These are phyloP conservation scores for Komagataella kurtzmanii DNA, from an alignment of 805 yeast genomes.

Conservation along the genomic window DNA sequence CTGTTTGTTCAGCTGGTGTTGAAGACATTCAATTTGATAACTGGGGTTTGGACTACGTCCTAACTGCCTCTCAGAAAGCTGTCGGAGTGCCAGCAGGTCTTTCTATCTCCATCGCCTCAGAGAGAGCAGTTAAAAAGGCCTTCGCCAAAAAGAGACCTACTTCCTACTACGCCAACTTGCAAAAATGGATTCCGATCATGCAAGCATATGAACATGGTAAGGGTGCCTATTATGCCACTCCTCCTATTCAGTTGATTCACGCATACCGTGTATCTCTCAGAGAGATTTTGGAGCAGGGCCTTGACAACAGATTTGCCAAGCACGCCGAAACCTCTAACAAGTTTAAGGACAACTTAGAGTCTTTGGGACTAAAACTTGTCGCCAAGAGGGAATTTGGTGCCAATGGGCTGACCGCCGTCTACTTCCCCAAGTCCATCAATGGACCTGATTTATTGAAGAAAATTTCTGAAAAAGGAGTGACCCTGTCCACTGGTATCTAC, in stretches of 20 bases:
- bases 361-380: slow-evolving; percentile 57
- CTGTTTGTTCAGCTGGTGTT: slow-evolving; percentile 89
- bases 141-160: slow-evolving; percentile 31
- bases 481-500: slow-evolving; percentile 85
- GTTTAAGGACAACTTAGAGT: slow-evolving; percentile 46
- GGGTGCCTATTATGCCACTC: slow-evolving; percentile 89
- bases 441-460: slow-evolving; percentile 53
- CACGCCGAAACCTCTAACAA: slow-evolving; percentile 50
- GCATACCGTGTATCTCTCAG: slow-evolving; percentile 67
- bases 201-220: slow-evolving; percentile 69
- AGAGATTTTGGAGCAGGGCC: slow-evolving; percentile 43
- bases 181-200: slow-evolving; percentile 85
- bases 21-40: slow-evolving; percentile 75
- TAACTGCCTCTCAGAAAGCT: slow-evolving; percentile 94
- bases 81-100: slow-evolving; percentile 91
- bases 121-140: slow-evolving; percentile 58
- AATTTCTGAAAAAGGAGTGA: slow-evolving; percentile 51
- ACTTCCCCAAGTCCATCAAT: slow-evolving; percentile 62
- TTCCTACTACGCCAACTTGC: slow-evolving; percentile 56
- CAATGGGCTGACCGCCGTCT: slow-evolving; percentile 76
- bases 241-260: slow-evolving; percentile 79
- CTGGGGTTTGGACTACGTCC: slow-evolving; percentile 82
- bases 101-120: slow-evolving; percentile 62
- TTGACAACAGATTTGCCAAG: slow-evolving; percentile 48
- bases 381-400: slow-evolving; percentile 58